These are phyloP conservation scores for Zelopaecilomyces penicillatus DNA, from an alignment of 2,329 filamentous ascomycete genomes.

Conservation along the genomic window DNA sequence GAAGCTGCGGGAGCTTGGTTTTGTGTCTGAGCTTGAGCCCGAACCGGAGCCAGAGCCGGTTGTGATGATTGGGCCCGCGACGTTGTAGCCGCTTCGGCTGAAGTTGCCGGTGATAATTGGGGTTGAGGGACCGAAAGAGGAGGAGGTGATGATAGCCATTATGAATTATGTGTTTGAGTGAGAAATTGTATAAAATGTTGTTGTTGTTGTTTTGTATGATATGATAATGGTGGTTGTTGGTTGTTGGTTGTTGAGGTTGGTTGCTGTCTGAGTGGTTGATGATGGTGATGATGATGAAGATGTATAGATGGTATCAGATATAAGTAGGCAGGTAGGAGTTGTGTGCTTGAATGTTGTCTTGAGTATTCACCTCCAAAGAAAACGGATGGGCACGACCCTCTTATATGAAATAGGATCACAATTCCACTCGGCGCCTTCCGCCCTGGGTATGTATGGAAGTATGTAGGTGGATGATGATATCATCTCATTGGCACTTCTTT, in stretches of 20 bases:
- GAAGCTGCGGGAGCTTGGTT: slow-evolving; percentile 1
- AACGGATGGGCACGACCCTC: too few species aligned
- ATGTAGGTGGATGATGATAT: too few species aligned
- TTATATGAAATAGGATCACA: too few species aligned
- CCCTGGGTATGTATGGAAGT: too few species aligned
- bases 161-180: slow-evolving; percentile 4
- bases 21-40: slow-evolving; percentile 11
- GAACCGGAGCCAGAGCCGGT: slow-evolving; percentile 5
- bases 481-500: too few species aligned
- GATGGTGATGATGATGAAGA: neutral
- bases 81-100: slow-evolving; percentile 37
- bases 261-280: neutral
- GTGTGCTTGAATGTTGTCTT: too few species aligned
- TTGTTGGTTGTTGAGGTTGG: neutral
- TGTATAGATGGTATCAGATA: too few species aligned
- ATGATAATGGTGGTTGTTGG: neutral
- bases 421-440: too few species aligned
- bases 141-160: slow-evolving; percentile 24
- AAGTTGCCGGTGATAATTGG: slow-evolving; percentile 23
- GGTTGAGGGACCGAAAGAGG: slow-evolving; percentile 16
- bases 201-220: slow-evolving; percentile 1
- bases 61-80: slow-evolving; percentile 18
- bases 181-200: slow-evolving; percentile 1
- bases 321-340: too few species aligned
- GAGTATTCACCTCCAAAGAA: too few species aligned